Evolutionary conservation across 2,329 filamentous ascomycete genomes (phyloP).

Genomic region (Talaromyces rugulosus): DNA sequence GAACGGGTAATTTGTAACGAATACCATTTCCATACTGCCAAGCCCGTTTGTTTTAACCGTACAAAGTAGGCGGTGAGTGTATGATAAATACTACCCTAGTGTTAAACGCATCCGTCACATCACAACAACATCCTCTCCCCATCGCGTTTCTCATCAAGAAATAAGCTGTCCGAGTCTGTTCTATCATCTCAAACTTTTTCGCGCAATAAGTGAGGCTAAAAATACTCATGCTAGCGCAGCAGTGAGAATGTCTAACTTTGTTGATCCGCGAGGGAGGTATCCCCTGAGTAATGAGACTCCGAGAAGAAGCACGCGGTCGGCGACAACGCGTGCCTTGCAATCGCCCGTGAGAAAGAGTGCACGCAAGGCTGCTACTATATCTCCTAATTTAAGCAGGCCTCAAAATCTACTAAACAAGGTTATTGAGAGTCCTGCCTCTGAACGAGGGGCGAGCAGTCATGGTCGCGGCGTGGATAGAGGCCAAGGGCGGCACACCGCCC

Average conservation of each 20-base stretch:
- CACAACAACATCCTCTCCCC: not conserved
- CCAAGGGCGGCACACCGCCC: not conserved
- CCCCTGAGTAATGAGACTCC: conserved; percentile 2
- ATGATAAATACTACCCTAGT: conserved; percentile 13
- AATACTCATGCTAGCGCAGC: not conserved
- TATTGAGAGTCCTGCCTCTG: not conserved
- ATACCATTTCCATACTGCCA: conserved; percentile 3
- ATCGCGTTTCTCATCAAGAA: not conserved
- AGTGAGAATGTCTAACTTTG: not conserved
- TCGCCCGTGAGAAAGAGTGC: not conserved
- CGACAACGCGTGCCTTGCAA: not conserved
- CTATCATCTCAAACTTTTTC: not conserved
- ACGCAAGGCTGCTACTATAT: not conserved
- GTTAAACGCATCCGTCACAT: conserved; percentile 6
- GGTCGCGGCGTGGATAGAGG: not conserved
- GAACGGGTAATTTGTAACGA: not conserved
- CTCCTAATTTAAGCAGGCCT: not conserved
- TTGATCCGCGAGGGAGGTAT: conserved; percentile 5
- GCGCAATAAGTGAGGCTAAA: not conserved
- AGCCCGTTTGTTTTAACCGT: not conserved
- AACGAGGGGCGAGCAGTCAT: conserved; percentile 1
- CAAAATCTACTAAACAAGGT: not conserved
- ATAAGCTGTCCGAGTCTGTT: not conserved
- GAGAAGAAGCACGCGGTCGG: conserved; percentile 10
- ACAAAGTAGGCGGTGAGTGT: not conserved